Evolutionary conservation across 495 filamentous ascomycete species (phyloP), one percentile per base, ranked within the genome.

Genomic region (Lasiosphaeriaceae sp.): DNA sequence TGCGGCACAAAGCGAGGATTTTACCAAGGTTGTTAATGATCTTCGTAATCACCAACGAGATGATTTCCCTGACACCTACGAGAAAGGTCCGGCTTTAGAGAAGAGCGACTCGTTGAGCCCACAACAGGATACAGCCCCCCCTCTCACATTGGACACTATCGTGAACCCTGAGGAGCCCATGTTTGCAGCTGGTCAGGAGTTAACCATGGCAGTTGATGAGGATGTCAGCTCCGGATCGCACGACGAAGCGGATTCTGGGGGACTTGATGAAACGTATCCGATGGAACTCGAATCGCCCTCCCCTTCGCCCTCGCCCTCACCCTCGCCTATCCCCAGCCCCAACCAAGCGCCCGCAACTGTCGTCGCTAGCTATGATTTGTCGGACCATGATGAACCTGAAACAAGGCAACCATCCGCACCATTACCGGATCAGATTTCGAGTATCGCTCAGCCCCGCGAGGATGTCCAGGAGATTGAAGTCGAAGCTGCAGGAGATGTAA

Each of bases 401-500:
- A 9, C 46, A 7, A 35, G 47, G 17, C 57, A 61, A 29, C n/a
- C 19, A n/a, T 47, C 55, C 4, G 26, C 26, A 20, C 21, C 50
- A 12, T 12, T 55, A 9, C 56, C 61, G 7, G 61, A 62, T 19
- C 67, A 69, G 24, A 70, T 72, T 19, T 70, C 69, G 3, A 54
- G 35, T 34, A 60, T 59, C 20, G 51, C 64, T 8, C 52, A 66
- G 11, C 56, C 65, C 9, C 62, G 66, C 17, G 66, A 69, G 31
- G 59, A 58, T 6, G 52, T 47, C 7, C 66, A 68, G 41, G 66
- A 71, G 44, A 59, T 66, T 12, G 62, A 67, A 26, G 48, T 34
- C 3, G 66, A 62, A 41, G 52, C 55, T 16, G 23, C 58, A 50
- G 56, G 66, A 71, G 71, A 75, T 73, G 70, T 69, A 70, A 37